Percentiles rank a stretch among this genome's conserved stretches.
Conservation (phyloP, 1,139 yeast genomes). For the Nakaseomyces glabratus region DNA sequence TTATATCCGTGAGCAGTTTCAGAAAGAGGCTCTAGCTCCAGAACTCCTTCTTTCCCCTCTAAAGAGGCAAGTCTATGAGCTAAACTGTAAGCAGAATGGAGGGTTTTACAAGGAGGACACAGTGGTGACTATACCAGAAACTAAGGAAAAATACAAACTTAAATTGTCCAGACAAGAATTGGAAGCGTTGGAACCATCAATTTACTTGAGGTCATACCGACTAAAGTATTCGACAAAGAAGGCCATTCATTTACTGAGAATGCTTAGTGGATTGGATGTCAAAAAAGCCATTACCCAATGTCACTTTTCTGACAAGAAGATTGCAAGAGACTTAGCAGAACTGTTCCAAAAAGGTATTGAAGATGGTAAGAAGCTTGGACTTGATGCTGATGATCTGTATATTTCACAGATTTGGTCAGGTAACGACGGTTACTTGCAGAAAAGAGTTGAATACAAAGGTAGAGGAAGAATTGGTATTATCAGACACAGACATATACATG, state of each 20-base stretch:
- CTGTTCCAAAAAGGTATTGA: conserved; percentile 63
- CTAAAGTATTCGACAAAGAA: conserved; percentile 81
- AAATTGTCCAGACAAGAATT: conserved; percentile 56
- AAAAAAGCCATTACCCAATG: conserved; percentile 84
- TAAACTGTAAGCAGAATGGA: conserved; percentile 45
- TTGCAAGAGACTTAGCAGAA: conserved; percentile 71
- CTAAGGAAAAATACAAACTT: conserved; percentile 47
- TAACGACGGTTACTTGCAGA: conserved; percentile 68
- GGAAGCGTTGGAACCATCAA: conserved; percentile 74
- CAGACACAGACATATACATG: conserved; percentile 68
- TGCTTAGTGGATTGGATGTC: conserved; percentile 58
- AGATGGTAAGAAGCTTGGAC: conserved; percentile 54
- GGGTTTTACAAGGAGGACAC: conserved; percentile 72
- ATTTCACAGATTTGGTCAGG: conserved; percentile 88
- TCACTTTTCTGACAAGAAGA: conserved; percentile 75
- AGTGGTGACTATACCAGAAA: conserved; percentile 38
- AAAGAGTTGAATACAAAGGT: conserved; percentile 76
- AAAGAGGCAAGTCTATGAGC: conserved; percentile 54
- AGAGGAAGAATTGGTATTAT: conserved; percentile 84
- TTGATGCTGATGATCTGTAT: conserved; percentile 55
- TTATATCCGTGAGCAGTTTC: conserved; percentile 34
- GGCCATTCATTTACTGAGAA: conserved; percentile 71
- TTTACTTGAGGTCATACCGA: conserved; percentile 68
- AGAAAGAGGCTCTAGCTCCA: conserved; percentile 32
- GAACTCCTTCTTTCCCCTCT: conserved; percentile 57